phyloP scores from a whole-genome alignment of 352 stramenopile genomes.

The Globisporangium nagaii region DNA sequence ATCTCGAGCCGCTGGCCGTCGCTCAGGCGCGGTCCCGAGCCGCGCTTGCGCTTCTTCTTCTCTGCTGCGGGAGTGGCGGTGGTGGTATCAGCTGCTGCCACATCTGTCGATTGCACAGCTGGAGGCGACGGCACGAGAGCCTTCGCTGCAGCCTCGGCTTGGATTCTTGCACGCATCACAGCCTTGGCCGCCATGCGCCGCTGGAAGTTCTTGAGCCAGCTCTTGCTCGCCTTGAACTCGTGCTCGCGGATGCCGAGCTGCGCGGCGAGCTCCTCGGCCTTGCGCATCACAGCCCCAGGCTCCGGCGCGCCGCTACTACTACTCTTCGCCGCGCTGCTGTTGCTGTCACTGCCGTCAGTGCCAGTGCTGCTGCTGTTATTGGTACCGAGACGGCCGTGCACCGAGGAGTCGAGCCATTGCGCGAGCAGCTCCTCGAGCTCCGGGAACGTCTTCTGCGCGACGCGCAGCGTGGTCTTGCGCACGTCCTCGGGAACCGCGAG shows the following conservation, averaged over 20 bases:
- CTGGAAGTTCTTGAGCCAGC: slow-evolving; percentile 11
- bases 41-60: slow-evolving; percentile 9
- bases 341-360: not conserved
- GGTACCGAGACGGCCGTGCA: not conserved
- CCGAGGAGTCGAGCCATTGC: slow-evolving; percentile 1
- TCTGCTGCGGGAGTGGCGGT: not conserved
- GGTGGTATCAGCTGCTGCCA: not conserved
- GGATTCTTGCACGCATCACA: not conserved
- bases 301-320: not conserved
- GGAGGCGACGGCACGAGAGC: not conserved
- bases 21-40: slow-evolving; percentile 8
- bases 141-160: not conserved
- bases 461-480: slow-evolving; percentile 7
- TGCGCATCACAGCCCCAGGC: not conserved
- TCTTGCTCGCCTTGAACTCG: slow-evolving; percentile 10
- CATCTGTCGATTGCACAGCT: not conserved
- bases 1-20: slow-evolving; percentile 13
- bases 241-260: slow-evolving; percentile 2
- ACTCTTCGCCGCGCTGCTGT: not conserved
- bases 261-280: slow-evolving; percentile 6
- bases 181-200: not conserved
- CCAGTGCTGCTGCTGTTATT: not conserved
- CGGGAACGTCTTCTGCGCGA: slow-evolving; percentile 8
- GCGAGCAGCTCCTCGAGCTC: slow-evolving; percentile 10
- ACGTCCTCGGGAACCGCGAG: slow-evolving; percentile 10